Evolutionary conservation across 1,284 basidiomycete species (phyloP), one percentile per base, ranked within the genome.

Genomic region (Puccinia brachypodii): DNA sequence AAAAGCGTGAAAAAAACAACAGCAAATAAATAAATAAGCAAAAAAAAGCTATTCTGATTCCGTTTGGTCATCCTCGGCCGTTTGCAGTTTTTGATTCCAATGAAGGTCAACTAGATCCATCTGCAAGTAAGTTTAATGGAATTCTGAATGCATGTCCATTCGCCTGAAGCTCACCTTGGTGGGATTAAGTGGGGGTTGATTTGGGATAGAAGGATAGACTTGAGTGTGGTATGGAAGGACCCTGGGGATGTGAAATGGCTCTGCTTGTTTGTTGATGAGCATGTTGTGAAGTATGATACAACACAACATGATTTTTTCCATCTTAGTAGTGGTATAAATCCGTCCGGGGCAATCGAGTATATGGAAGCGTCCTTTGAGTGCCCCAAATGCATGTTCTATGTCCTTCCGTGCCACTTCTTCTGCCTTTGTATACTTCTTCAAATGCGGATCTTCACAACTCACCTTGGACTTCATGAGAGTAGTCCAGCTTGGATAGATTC

Each of bases 401-500:
- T 72, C 69, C 31, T 72, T 72, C 6, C 33, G n/a, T 42, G 69
- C 33, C 4, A 7, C 42, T 11, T 72, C 40, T 72, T 72, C n/a
- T 13, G 13, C 13, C 42, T 47, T 0, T 4, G 11, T 25, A 47
- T 42, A 72, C 28, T 64, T 25, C 31, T 64, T 64, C 31, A n/a
- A 25, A 9, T 11, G 13, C 47, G 22, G 47, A 50, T 50, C 47
- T 22, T 11, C 22, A 22, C 22, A 11, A 22, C 11, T 11, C 11
- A 25, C 13, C n/a, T 25, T 64, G 9, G 11, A 11, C 47, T 74
- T 74, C 25, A 74, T 56, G 11, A 74, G 25, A 53, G 33, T 28
- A 22, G 71, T 16, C 40, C 40, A 74, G 33, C 28, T 22, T n/a
- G 40, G 40, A 53, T 74, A 50, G 40, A n/a, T n/a, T n/a, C n/a